phyloP scores from a whole-genome alignment of 2,329 filamentous ascomycete genomes.

The Fusarium fracticaudum region DNA sequence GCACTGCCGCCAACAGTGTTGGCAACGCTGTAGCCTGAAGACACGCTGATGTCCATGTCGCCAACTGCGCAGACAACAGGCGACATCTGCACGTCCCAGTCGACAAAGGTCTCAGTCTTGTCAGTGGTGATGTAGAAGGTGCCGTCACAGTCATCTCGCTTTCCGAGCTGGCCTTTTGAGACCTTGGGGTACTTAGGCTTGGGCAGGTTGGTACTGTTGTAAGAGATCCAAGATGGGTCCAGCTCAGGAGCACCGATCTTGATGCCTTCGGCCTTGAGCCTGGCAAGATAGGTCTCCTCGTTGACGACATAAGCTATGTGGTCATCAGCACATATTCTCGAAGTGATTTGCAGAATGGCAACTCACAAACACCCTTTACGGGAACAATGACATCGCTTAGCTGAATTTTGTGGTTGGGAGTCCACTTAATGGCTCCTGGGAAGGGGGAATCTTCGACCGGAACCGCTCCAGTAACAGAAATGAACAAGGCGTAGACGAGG shows the following conservation, averaged over 20 bases:
- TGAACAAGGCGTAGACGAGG: background rate
- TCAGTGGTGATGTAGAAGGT: background rate
- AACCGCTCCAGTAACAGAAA: background rate
- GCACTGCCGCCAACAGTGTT: background rate
- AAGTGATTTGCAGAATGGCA: accelerated
- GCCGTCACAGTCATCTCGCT: background rate
- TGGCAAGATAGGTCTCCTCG: background rate
- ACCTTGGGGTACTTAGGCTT: background rate
- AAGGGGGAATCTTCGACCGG: background rate
- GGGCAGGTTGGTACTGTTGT: background rate
- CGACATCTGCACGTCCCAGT: background rate
- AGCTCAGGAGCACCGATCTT: background rate
- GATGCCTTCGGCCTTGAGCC: background rate
- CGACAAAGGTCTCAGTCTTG: background rate
- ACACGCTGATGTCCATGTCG: background rate
- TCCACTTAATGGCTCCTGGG: background rate
- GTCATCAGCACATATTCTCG: background rate
- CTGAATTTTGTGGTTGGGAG: background rate
- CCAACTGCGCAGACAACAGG: background rate
- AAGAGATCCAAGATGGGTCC: background rate
- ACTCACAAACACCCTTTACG: background rate
- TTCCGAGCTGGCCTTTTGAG: background rate
- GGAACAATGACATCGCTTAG: background rate
- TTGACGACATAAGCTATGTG: background rate
- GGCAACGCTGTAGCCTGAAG: background rate